Evolutionary conservation across 495 filamentous ascomycete genomes (phyloP).

Genomic region (Penicillium paradoxum): DNA sequence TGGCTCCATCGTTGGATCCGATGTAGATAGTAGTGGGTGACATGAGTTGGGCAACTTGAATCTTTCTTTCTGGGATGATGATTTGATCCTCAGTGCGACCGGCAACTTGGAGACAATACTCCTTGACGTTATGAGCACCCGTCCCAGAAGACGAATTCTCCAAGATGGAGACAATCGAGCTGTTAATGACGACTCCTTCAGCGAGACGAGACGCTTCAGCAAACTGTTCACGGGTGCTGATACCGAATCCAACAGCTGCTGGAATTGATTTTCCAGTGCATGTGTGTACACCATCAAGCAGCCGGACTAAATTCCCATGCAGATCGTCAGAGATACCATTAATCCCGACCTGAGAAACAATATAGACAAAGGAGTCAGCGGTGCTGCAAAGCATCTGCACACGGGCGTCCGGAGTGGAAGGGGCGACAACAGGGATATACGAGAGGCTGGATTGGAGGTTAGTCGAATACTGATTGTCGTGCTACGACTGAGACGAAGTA

Average conservation of each 20-base stretch:
- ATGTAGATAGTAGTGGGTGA: background rate
- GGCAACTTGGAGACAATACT: conserved; percentile 7
- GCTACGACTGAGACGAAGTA: background rate
- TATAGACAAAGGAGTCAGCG: conserved; percentile 96
- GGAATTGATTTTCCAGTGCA: conserved; percentile 74
- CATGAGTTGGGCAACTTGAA: background rate
- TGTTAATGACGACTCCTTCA: conserved; percentile 86
- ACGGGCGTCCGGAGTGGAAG: conserved; percentile 77
- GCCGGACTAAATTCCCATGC: conserved; percentile 66
- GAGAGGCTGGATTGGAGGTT: conserved; percentile 58
- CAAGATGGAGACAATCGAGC: conserved; percentile 69
- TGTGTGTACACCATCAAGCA: conserved; percentile 76
- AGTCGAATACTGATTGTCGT: background rate
- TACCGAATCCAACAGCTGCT: conserved; percentile 86
- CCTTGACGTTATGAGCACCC: conserved; percentile 20
- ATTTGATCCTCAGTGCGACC: background rate
- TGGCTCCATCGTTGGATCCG: background rate
- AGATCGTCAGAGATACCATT: conserved; percentile 80
- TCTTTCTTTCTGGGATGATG: background rate
- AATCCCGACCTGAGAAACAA: conserved; percentile 93
- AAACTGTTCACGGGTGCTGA: conserved; percentile 61
- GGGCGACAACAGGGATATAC: conserved; percentile 90
- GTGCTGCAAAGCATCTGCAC: conserved; percentile 95
- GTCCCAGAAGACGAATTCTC: conserved; percentile 52
- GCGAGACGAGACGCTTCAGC: conserved; percentile 77